These are phyloP conservation scores for Verticillium longisporum DNA, from an alignment of 2,329 filamentous ascomycete species.

Conservation along the genomic window DNA sequence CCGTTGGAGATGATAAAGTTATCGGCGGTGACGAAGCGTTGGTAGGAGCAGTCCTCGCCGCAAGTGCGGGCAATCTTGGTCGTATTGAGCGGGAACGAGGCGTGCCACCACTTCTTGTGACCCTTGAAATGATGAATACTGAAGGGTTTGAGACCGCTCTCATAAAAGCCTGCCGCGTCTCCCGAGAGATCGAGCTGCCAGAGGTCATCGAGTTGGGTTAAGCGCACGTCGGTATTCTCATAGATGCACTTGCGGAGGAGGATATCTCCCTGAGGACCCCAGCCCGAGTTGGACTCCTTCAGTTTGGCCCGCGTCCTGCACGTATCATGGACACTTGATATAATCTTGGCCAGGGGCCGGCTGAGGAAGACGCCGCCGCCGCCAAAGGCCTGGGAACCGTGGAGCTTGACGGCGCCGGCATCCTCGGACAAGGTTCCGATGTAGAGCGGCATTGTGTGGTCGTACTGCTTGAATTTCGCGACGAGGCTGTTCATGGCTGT, in stretches of 20 bases:
- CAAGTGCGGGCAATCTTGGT: constrained; percentile 31
- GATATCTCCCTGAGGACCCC: constrained; percentile 28
- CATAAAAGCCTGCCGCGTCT: constrained; percentile 37
- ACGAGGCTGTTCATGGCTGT: constrained; percentile 44
- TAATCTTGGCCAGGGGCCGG: constrained; percentile 20
- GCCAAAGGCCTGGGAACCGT: constrained; percentile 51
- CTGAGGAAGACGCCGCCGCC: constrained; percentile 37
- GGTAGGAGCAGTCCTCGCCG: constrained; percentile 37
- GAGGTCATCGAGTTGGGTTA: constrained; percentile 28
- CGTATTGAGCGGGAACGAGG: constrained; percentile 26
- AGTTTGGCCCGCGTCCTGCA: constrained; percentile 22
- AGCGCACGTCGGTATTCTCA: constrained; percentile 24
- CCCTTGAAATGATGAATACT: constrained; percentile 29
- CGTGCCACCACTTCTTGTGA: constrained; percentile 8
- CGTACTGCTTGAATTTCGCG: constrained; percentile 36
- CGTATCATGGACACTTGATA: constrained; percentile 30
- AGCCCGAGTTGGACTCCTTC: constrained; percentile 15
- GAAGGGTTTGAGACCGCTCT: constrained; percentile 30
- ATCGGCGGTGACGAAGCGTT: constrained; percentile 35
- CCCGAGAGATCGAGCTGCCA: constrained; percentile 23
- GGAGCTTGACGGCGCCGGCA: constrained; percentile 39
- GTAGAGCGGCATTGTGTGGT: constrained; percentile 42
- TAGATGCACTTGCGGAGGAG: constrained; percentile 32
- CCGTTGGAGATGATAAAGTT: constrained; percentile 41
- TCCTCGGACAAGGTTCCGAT: constrained; percentile 53